Conservation (phyloP, 495 filamentous ascomycete species). For the Gamarada debralockiae region DNA sequence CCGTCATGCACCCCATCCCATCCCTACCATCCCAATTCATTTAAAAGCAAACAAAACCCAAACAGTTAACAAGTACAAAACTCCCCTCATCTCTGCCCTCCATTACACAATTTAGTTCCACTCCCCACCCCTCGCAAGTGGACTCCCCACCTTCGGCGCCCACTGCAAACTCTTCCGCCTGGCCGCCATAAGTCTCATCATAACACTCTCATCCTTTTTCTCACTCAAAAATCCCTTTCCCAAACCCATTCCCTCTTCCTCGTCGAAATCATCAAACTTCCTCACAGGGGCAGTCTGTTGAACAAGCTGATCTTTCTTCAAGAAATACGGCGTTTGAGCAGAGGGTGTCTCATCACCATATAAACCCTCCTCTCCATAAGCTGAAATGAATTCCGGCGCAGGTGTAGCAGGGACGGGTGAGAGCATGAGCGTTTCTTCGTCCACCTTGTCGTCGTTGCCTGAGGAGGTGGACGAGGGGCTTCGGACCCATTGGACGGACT, state of each 20-base stretch:
- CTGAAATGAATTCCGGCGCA: slow-evolving; percentile 42
- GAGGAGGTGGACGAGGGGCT: slow-evolving; percentile 25
- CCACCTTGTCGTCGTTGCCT: slow-evolving; percentile 28
- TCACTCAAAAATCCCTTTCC: slow-evolving; percentile 29
- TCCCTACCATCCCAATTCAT: background rate
- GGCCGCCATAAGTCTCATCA: slow-evolving; percentile 66
- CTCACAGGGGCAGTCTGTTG: slow-evolving; percentile 76
- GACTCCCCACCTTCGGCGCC: slow-evolving; percentile 75
- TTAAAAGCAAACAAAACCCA: too few species aligned
- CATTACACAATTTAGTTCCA: background rate
- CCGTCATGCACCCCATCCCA: background rate
- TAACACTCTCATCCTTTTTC: slow-evolving; percentile 45
- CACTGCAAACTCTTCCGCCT: slow-evolving; percentile 80
- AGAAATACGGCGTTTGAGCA: slow-evolving; percentile 25
- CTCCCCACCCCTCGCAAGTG: slow-evolving; percentile 46
- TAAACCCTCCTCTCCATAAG: slow-evolving; percentile 25
- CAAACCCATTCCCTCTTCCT: too few species aligned
- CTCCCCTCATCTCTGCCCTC: too few species aligned
- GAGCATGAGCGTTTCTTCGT: slow-evolving; percentile 35
- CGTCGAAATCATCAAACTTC: slow-evolving; percentile 31
- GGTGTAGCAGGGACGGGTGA: slow-evolving; percentile 51
- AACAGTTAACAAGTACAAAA: too few species aligned
- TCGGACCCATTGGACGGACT: slow-evolving; percentile 48
- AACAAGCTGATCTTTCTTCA: slow-evolving; percentile 45
- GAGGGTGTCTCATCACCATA: slow-evolving; percentile 21